Evolutionary conservation across 768 basidiomycete species (phyloP).

Genomic region (Pleurotus salmoneostramineus): DNA sequence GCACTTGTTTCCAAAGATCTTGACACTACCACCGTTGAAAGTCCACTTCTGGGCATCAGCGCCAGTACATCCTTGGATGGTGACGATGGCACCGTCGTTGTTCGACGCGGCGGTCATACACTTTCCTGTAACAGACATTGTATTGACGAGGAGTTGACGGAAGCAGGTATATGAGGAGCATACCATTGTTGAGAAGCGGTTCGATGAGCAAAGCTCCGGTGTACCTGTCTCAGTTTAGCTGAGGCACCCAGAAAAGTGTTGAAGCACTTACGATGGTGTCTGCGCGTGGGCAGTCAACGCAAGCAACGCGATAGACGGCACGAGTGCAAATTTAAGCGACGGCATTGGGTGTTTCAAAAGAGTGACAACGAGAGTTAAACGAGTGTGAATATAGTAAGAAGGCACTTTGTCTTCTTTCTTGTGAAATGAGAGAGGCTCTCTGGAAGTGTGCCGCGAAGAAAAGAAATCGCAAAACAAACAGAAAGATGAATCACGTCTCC

Average conservation of each 20-base stretch:
- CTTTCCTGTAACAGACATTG: constrained; percentile 9
- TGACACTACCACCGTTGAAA: constrained; percentile 13
- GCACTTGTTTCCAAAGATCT: constrained; percentile 17
- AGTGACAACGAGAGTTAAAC: not conserved
- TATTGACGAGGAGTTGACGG: not conserved
- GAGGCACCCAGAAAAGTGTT: not conserved
- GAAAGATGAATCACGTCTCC: not conserved
- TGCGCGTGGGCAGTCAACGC: not conserved
- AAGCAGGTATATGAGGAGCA: not conserved
- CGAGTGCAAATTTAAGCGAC: not conserved
- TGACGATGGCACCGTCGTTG: constrained; percentile 21
- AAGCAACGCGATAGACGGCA: not conserved
- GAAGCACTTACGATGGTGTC: not conserved
- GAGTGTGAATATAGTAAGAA: not conserved
- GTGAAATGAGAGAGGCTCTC: not conserved
- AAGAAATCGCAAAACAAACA: not conserved
- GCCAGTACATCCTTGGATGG: constrained; percentile 17
- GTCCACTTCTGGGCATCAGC: constrained; percentile 18
- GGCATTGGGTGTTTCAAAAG: not conserved
- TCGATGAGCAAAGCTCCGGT: constrained; percentile 7
- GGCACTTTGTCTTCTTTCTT: not conserved
- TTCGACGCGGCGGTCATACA: constrained; percentile 23
- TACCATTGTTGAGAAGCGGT: constrained; percentile 5
- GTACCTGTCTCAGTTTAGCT: not conserved
- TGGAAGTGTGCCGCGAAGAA: not conserved